These are phyloP conservation scores for Trematosphaeria pertusa DNA, from an alignment of 2,329 filamentous ascomycete species.

Conservation along the genomic window DNA sequence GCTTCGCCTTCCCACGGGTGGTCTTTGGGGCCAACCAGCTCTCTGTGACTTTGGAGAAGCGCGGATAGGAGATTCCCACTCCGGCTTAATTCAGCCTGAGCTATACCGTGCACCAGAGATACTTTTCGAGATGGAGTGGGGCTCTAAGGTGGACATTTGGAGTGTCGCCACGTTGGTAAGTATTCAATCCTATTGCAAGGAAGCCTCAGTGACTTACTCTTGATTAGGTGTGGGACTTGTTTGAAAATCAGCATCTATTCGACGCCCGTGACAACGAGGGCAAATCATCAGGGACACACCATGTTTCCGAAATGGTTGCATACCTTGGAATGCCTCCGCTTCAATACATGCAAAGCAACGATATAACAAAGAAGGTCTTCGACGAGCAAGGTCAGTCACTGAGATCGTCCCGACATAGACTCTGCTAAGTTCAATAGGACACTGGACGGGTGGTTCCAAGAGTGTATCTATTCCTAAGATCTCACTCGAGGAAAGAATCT, in stretches of 20 bases:
- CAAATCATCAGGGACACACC: slow-evolving; percentile 31
- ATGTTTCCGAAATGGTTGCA: slow-evolving; percentile 43
- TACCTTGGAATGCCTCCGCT: slow-evolving; percentile 33
- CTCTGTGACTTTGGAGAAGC: slow-evolving; percentile 50
- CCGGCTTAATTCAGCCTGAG: slow-evolving; percentile 44
- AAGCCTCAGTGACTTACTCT: slow-evolving; percentile 18
- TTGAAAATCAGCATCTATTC: slow-evolving; percentile 47
- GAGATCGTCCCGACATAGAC: slow-evolving; percentile 17
- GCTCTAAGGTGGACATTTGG: slow-evolving; percentile 50
- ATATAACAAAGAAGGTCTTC: slow-evolving; percentile 30
- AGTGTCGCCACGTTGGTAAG: slow-evolving; percentile 47
- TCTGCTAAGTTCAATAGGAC: slow-evolving; percentile 23
- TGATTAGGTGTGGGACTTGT: slow-evolving; percentile 47
- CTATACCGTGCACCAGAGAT: slow-evolving; percentile 52
- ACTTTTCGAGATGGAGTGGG: slow-evolving; percentile 48
- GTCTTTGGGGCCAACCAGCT: slow-evolving; percentile 42
- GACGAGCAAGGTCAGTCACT: slow-evolving; percentile 31
- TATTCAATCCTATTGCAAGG: slow-evolving; percentile 19
- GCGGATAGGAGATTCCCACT: slow-evolving; percentile 38
- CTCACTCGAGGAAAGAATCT: slow-evolving; percentile 23
- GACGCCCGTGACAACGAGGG: slow-evolving; percentile 29
- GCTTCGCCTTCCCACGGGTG: slow-evolving; percentile 38
- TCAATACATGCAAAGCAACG: slow-evolving; percentile 27
- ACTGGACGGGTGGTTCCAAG: slow-evolving; percentile 25
- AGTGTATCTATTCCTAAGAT: slow-evolving; percentile 21